phyloP scores from a whole-genome alignment of 176 grass and related monocot species.

The Tuctoria greenei region DNA sequence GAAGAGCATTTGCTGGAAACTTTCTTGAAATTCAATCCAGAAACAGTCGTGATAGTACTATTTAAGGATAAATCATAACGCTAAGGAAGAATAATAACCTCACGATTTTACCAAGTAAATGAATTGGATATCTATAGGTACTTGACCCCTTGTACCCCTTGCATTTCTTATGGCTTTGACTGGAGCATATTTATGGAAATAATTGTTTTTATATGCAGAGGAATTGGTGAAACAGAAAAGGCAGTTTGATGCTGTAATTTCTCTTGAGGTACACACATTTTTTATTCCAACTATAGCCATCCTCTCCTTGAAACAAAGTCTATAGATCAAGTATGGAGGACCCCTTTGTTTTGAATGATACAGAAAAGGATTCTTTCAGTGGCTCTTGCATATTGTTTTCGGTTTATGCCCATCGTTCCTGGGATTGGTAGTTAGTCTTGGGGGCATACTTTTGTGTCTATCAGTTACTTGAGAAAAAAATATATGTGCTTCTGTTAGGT shows the following conservation, averaged over 20 bases:
- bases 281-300: not conserved
- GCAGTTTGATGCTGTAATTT: conserved; percentile 92
- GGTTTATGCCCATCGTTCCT: not conserved
- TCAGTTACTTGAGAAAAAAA: not conserved
- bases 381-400: conserved; percentile 5
- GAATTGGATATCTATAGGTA: not conserved
- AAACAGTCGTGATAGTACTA: not conserved
- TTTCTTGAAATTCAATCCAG: not conserved
- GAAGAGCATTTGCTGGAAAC: not conserved
- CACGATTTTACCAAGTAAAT: not conserved
- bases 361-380: not conserved
- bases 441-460: not conserved
- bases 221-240: conserved; percentile 78
- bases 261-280: conserved; percentile 69
- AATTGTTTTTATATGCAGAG: conserved; percentile 60
- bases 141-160: not conserved
- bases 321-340: not conserved
- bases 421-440: not conserved
- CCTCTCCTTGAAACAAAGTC: not conserved
- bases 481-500: not conserved
- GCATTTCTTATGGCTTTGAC: conserved; percentile 26
- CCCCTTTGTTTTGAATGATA: not conserved
- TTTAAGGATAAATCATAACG: not conserved
- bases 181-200: conserved; percentile 33
- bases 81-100: not conserved